These are phyloP conservation scores for Epichloe coenophiala DNA, from an alignment of 2,329 filamentous ascomycete species.

Conservation along the genomic window DNA sequence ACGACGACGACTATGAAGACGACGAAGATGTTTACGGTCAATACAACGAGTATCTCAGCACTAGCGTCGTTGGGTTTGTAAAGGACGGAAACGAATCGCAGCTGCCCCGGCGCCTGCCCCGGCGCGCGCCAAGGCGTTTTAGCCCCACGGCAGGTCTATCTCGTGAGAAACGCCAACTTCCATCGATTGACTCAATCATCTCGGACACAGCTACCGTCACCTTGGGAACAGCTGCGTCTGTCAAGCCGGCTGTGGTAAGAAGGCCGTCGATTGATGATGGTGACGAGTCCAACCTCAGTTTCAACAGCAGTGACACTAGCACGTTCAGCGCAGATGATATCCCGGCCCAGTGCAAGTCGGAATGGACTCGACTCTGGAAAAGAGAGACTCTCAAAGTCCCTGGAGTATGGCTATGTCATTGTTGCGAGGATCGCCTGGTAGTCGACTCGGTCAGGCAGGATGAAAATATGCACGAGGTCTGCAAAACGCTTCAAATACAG, in stretches of 20 bases:
- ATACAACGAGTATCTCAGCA: neutral
- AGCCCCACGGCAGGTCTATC: neutral
- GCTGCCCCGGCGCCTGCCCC: neutral
- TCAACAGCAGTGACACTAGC: neutral
- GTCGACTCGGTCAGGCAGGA: neutral
- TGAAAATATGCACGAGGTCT: neutral
- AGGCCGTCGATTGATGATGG: neutral
- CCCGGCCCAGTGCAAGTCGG: neutral
- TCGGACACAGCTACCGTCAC: neutral
- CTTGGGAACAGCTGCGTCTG: neutral
- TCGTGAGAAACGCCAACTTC: neutral
- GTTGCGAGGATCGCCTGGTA: constrained; percentile 6
- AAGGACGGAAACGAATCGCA: neutral
- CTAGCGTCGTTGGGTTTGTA: neutral
- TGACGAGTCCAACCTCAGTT: neutral
- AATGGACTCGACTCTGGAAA: constrained; percentile 2
- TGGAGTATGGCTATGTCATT: constrained; percentile 10
- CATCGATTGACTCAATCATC: neutral
- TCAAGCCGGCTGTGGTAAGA: neutral
- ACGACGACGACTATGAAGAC: neutral
- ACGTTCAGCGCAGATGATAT: neutral
- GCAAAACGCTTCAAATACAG: neutral
- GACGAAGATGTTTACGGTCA: neutral
- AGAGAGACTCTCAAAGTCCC: neutral
- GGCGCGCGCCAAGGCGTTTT: neutral